Evolutionary conservation across 306 rosid genomes (phyloP).

Genomic region (Vachellia collinsii): DNA sequence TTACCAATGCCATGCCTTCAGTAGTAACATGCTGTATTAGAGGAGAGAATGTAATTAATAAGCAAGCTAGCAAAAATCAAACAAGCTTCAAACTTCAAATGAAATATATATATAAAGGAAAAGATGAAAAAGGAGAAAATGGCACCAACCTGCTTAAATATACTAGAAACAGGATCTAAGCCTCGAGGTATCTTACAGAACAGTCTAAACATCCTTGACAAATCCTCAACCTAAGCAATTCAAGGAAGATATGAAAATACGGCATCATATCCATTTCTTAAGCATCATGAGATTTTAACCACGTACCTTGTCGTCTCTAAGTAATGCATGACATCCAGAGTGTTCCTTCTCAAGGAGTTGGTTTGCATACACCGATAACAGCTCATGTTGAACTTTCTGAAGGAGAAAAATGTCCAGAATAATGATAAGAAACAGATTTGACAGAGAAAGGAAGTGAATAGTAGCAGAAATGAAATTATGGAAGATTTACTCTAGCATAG

Average conservation of each 20-base stretch:
- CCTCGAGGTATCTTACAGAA: conserved; percentile 90
- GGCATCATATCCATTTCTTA: background rate
- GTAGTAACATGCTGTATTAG: no score
- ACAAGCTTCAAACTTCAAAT: conserved; percentile 3
- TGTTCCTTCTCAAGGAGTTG: conserved; percentile 91
- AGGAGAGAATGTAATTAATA: conserved; percentile 29
- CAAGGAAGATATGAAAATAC: conserved; percentile 28
- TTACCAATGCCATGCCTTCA: no score
- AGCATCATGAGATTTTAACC: conserved; percentile 5
- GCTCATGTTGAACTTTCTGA: conserved; percentile 88
- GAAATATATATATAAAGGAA: background rate
- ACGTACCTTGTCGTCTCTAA: conserved; percentile 85
- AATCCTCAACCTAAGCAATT: conserved; percentile 70
- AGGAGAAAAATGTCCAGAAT: conserved; percentile 6
- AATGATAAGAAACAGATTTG: background rate
- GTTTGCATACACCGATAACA: conserved; percentile 67
- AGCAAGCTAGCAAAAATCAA: conserved; percentile 24
- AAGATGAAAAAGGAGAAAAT: conserved; percentile 20
- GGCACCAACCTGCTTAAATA: conserved; percentile 80
- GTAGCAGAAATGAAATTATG: conserved; percentile 5
- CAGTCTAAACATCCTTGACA: conserved; percentile 95
- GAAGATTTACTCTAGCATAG: background rate
- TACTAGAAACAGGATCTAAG: conserved; percentile 82
- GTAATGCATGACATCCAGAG: conserved; percentile 93
- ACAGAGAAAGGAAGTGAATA: background rate